phyloP scores from a whole-genome alignment of 1,284 basidiomycete genomes.

The Neonothopanus nambi region DNA sequence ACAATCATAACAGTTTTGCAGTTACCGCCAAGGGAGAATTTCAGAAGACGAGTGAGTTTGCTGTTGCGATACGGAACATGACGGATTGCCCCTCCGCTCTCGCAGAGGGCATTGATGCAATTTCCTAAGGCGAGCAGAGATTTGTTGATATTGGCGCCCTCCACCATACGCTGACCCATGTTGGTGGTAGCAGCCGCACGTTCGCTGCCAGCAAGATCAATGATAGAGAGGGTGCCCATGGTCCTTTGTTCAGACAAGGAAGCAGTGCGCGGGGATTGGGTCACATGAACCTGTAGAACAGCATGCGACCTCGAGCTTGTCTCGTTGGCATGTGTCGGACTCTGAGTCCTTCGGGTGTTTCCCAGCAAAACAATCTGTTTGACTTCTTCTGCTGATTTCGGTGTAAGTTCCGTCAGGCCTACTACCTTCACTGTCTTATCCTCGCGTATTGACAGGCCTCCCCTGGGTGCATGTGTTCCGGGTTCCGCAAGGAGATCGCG shows the following conservation, averaged over 20 bases:
- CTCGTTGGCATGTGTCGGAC: slow-evolving; percentile 91
- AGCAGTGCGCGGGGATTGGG: slow-evolving; percentile 82
- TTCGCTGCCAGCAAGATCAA: slow-evolving; percentile 95
- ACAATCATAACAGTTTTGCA: slow-evolving; percentile 99
- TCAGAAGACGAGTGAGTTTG: slow-evolving; percentile 93
- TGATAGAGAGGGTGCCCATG: slow-evolving; percentile 91
- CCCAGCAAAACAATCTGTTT: slow-evolving; percentile 89
- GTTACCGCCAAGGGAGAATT: slow-evolving; percentile 95
- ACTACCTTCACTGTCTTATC: slow-evolving; percentile 91
- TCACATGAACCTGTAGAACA: slow-evolving; percentile 91
- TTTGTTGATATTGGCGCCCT: slow-evolving; percentile 98
- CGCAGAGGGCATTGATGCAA: slow-evolving; percentile 96
- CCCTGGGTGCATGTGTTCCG: slow-evolving; percentile 63
- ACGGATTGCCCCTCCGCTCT: slow-evolving; percentile 77
- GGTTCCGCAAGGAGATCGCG: slow-evolving; percentile 88
- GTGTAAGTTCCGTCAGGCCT: slow-evolving; percentile 78
- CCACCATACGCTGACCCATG: slow-evolving; percentile 96
- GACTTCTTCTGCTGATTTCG: slow-evolving; percentile 85
- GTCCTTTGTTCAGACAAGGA: slow-evolving; percentile 77
- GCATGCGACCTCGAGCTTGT: slow-evolving; percentile 96
- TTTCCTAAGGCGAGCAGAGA: slow-evolving; percentile 93
- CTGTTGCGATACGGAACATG: slow-evolving; percentile 96
- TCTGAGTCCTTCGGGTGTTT: slow-evolving; percentile 86
- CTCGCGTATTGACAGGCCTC: slow-evolving; percentile 90
- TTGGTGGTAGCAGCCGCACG: slow-evolving; percentile 92